These are phyloP conservation scores for Hippophae gyantsensis DNA, from an alignment of 306 rosid species.

Conservation along the genomic window DNA sequence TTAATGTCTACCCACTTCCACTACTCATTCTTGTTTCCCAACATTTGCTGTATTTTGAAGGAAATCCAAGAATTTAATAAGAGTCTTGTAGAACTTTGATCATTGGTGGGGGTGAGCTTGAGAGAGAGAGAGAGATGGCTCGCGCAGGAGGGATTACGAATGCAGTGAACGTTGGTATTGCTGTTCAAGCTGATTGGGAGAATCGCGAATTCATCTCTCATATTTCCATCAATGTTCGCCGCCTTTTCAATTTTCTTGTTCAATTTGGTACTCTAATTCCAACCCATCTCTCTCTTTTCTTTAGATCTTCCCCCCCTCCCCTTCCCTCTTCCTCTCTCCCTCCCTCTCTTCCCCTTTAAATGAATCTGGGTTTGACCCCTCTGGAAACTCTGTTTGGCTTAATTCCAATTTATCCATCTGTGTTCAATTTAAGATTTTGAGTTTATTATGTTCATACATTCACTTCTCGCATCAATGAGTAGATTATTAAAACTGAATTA, in stretches of 20 bases:
- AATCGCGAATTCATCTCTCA: constrained; percentile 97
- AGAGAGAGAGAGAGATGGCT: constrained; percentile 35
- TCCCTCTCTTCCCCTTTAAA: background rate
- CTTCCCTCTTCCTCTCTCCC: background rate
- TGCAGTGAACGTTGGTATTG: constrained; percentile 92
- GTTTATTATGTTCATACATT: no score
- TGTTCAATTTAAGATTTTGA: no score
- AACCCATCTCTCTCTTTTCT: background rate
- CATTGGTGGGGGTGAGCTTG: no score
- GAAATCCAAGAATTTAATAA: no score
- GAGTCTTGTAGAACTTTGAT: no score
- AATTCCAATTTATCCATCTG: no score
- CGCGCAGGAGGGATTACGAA: constrained; percentile 91
- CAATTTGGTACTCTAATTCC: constrained; percentile 55
- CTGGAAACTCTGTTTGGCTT: background rate
- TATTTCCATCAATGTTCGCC: constrained; percentile 90
- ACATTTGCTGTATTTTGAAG: no score
- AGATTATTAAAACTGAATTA: no score
- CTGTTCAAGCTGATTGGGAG: constrained; percentile 99
- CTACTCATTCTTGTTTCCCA: no score
- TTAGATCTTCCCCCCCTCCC: background rate
- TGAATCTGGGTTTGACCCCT: no score
- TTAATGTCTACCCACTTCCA: no score
- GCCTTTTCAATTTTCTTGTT: constrained; percentile 94
- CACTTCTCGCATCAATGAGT: no score